Evolutionary conservation across 306 rosid species (phyloP).

Genomic region (Vigna angularis): DNA sequence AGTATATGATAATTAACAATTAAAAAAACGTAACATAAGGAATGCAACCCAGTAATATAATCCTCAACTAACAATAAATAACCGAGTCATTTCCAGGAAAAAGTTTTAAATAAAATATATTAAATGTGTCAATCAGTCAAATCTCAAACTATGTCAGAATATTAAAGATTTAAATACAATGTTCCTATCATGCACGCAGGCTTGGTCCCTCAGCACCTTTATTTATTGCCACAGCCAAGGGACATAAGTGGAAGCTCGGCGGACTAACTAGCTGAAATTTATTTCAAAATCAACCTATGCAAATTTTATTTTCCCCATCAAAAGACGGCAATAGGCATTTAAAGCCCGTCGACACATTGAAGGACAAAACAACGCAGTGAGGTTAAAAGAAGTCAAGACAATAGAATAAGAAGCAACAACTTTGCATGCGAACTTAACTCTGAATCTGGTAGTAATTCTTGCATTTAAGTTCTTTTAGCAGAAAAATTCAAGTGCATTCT

Average conservation of each 20-base stretch:
- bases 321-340: neutral
- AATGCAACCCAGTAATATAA: constrained; percentile 12
- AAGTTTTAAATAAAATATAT: neutral
- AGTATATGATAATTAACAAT: neutral
- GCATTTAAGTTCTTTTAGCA: neutral
- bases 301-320: neutral
- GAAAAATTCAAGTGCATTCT: neutral
- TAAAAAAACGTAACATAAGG: constrained; percentile 17
- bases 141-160: neutral
- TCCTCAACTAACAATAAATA: constrained; percentile 35
- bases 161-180: neutral
- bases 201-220: constrained; percentile 15
- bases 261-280: constrained; percentile 1
- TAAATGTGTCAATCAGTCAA: constrained; percentile 11
- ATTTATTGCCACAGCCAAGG: neutral
- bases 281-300: neutral
- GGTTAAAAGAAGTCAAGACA: neutral
- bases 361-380: neutral
- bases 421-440: neutral
- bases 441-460: constrained; percentile 8
- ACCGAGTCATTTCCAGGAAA: neutral
- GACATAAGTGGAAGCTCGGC: constrained; percentile 9
- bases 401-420: constrained; percentile 17
- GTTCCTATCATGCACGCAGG: neutral
- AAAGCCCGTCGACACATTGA: neutral